Evolutionary conservation across 1,139 yeast species (phyloP).

Genomic region (Protomyces gravidus): DNA sequence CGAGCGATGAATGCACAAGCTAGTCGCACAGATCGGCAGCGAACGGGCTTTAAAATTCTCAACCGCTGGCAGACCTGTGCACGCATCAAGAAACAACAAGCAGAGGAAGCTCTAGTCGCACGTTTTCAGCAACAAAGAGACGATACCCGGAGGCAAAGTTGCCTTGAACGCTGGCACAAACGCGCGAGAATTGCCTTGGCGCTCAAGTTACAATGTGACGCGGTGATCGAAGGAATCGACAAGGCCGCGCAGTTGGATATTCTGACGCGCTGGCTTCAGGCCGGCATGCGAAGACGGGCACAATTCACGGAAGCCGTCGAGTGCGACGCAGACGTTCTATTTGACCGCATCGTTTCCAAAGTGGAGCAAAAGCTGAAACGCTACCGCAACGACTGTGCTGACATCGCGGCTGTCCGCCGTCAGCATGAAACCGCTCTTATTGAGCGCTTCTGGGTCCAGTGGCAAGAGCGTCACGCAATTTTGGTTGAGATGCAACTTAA

Average conservation of each 20-base stretch:
- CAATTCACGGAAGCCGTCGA: neutral
- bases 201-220: neutral
- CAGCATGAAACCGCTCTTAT: neutral
- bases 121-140: neutral
- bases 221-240: neutral
- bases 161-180: neutral
- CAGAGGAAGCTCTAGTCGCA: neutral
- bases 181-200: neutral
- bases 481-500: neutral
- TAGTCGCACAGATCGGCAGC: neutral
- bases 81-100: neutral
- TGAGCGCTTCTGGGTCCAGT: neutral
- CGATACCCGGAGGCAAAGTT: too few species aligned
- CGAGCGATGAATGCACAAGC: neutral
- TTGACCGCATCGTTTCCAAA: neutral
- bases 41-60: neutral
- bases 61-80: neutral
- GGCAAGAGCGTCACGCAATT: neutral
- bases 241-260: neutral
- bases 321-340: neutral
- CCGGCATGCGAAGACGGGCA: neutral
- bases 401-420: neutral
- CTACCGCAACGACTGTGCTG: neutral
- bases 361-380: neutral
- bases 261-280: neutral